Evolutionary conservation across 1,139 yeast genomes (phyloP), one percentile per base, ranked within the genome.

Genomic region (Debaryomyces singareniensis): DNA sequence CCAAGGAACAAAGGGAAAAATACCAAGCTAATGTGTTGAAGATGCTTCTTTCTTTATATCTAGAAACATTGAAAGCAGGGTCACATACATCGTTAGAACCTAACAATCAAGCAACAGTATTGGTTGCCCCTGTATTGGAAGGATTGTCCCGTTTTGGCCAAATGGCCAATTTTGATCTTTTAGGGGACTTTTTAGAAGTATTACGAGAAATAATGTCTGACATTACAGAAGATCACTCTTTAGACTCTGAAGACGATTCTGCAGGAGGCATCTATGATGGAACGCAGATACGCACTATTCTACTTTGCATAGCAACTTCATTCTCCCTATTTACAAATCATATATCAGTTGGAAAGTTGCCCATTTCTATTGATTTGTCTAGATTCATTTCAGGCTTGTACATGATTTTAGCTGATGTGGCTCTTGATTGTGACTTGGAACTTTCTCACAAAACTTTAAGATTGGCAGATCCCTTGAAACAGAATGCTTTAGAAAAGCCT

Each of bases 171-270:
- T 76, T 91, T 32, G 97, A 91, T 42, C 65, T 91, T 32, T 71
- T 91, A 43, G 97, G 97, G 16, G 98, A 91, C 53, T 78, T 91
- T 54, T 66, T 91, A 29, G 94, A 83, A 52, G 95, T 87, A 3
- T 68, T 91, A 49, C 69, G 93, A 44, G 97, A 91, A 54, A 70
- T 84, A 16, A 74, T 83, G 55, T 47, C 55, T 13, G 81, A 75
- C 38, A 54, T 63, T 12, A 43, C 63, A 12, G 53, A 51, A 4
- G 55, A 53, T 15, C 63, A 60, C 37, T 46, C 65, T 3, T 38
- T 61, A 21, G 38, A 42, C 31, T 46, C 50, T 34, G 43, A 43
- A 15, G 54, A 51, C 14, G 55, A 45, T 3, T 44, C 43, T 9
- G 35, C 35, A 4, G 64, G 58, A 3, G 68, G 67, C 2, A 41